These are phyloP conservation scores for Claviceps spartinae DNA, from an alignment of 2,329 filamentous ascomycete species.

Conservation along the genomic window DNA sequence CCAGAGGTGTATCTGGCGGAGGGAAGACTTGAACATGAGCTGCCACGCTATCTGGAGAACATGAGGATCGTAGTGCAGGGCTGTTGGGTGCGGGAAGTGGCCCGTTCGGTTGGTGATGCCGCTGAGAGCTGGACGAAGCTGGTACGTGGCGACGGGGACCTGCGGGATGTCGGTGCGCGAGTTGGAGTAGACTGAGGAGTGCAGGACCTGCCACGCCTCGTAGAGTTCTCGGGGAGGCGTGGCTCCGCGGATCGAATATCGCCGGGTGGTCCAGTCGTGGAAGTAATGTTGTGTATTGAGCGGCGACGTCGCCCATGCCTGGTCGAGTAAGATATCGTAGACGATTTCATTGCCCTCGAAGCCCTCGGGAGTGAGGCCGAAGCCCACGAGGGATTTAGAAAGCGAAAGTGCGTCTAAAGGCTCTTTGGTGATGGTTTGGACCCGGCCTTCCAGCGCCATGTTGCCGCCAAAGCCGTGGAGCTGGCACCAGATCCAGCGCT, in stretches of 20 bases:
- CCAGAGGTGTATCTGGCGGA: slow-evolving; percentile 21
- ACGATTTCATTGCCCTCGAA: slow-evolving; percentile 40
- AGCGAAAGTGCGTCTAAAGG: slow-evolving; percentile 28
- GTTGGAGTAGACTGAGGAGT: slow-evolving; percentile 34
- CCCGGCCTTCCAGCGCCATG: slow-evolving; percentile 35
- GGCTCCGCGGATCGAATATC: slow-evolving; percentile 21
- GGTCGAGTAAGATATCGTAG: slow-evolving; percentile 35
- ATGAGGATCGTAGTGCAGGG: slow-evolving; percentile 26
- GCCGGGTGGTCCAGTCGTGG: slow-evolving; percentile 26
- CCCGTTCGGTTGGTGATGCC: slow-evolving; percentile 25
- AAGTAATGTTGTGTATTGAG: slow-evolving; percentile 33
- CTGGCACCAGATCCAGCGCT: slow-evolving; percentile 41
- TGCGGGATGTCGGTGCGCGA: slow-evolving; percentile 26
- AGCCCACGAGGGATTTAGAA: slow-evolving; percentile 29
- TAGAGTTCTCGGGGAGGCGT: slow-evolving; percentile 17
- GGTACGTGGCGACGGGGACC: slow-evolving; percentile 32
- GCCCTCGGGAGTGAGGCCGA: slow-evolving; percentile 34
- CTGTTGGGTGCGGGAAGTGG: slow-evolving; percentile 24
- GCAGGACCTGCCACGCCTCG: slow-evolving; percentile 31
- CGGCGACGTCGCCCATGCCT: slow-evolving; percentile 31
- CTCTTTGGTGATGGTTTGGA: slow-evolving; percentile 33
- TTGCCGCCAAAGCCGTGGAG: slow-evolving; percentile 37
- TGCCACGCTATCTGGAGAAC: slow-evolving; percentile 26
- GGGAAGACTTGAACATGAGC: slow-evolving; percentile 23
- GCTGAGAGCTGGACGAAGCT: slow-evolving; percentile 28